Evolutionary conservation across 768 basidiomycete species (phyloP).

Genomic region (Naganishia vishniacii): DNA sequence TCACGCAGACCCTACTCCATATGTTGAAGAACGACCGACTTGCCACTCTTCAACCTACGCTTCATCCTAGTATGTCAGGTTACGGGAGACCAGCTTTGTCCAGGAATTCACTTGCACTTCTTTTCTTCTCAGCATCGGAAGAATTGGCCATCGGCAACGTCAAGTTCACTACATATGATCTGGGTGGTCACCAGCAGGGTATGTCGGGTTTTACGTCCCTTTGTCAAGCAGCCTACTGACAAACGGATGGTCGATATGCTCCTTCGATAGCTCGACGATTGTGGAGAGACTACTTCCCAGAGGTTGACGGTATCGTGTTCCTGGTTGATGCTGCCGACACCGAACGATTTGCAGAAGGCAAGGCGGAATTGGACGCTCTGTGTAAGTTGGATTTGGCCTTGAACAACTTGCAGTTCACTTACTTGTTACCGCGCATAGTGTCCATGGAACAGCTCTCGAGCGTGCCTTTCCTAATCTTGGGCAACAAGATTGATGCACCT

Average conservation of each 20-base stretch:
- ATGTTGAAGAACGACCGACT: constrained; percentile 99
- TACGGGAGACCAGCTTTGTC: neutral
- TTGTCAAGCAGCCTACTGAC: neutral
- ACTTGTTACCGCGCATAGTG: constrained; percentile 46
- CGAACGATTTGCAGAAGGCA: constrained; percentile 92
- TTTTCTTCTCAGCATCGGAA: constrained; percentile 69
- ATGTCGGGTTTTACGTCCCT: constrained; percentile 10
- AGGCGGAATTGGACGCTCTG: constrained; percentile 92
- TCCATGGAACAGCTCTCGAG: constrained; percentile 90
- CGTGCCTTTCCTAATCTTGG: constrained; percentile 95
- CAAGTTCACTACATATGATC: constrained; percentile 97
- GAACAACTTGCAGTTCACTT: neutral
- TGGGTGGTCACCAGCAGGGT: constrained; percentile 98
- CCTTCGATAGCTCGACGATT: constrained; percentile 74
- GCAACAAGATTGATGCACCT: constrained; percentile 99
- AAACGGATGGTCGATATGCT: neutral
- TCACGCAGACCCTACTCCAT: constrained; percentile 76
- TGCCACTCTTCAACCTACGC: constrained; percentile 93
- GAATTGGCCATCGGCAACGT: constrained; percentile 98
- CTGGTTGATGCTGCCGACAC: constrained; percentile 94
- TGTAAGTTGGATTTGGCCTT: constrained; percentile 40
- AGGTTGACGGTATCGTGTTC: constrained; percentile 98
- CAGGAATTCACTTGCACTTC: neutral
- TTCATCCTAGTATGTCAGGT: constrained; percentile 82
- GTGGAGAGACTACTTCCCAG: constrained; percentile 99